These are phyloP conservation scores for Pseudogymnoascus sp. DNA, from an alignment of 2,329 filamentous ascomycete genomes.

Conservation along the genomic window DNA sequence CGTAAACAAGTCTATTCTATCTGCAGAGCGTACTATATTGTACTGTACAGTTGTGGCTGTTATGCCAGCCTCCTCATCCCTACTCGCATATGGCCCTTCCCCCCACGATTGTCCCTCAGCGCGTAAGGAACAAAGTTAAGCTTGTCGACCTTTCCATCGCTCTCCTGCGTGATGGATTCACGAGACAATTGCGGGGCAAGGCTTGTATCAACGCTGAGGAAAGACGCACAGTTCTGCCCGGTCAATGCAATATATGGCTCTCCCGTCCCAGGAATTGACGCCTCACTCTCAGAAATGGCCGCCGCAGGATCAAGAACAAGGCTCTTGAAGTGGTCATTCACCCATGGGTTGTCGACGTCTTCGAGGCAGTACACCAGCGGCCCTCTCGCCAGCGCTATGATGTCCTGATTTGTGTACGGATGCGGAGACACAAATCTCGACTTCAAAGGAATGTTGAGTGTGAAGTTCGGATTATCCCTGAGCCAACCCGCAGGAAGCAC, in stretches of 20 bases:
- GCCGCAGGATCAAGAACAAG: constrained; percentile 17
- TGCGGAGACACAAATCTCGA: constrained; percentile 46
- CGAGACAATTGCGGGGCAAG: constrained; percentile 8
- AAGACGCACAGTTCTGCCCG: constrained; percentile 16
- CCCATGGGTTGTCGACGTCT: constrained; percentile 51
- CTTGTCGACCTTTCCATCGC: constrained; percentile 23
- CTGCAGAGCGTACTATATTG: not conserved
- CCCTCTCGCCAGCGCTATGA: constrained; percentile 46
- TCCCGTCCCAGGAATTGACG: constrained; percentile 11
- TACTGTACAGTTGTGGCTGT: not conserved
- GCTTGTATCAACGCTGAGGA: constrained; percentile 11
- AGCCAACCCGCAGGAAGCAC: constrained; percentile 37
- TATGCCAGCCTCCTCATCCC: constrained; percentile 22
- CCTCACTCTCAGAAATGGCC: constrained; percentile 14
- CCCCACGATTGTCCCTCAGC: constrained; percentile 46
- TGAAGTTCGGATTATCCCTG: constrained; percentile 34
- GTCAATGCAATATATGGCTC: constrained; percentile 20
- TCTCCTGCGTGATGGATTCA: constrained; percentile 10
- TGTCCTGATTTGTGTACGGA: constrained; percentile 49
- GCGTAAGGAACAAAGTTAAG: constrained; percentile 49
- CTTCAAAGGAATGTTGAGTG: constrained; percentile 39
- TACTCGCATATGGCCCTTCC: constrained; percentile 48
- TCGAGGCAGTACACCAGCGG: constrained; percentile 56
- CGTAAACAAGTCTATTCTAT: not conserved
- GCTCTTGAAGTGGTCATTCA: constrained; percentile 46